Base-by-base conservation (phyloP, 2,329 filamentous ascomycete genomes). In the Gaeumannomyces tritici region DNA sequence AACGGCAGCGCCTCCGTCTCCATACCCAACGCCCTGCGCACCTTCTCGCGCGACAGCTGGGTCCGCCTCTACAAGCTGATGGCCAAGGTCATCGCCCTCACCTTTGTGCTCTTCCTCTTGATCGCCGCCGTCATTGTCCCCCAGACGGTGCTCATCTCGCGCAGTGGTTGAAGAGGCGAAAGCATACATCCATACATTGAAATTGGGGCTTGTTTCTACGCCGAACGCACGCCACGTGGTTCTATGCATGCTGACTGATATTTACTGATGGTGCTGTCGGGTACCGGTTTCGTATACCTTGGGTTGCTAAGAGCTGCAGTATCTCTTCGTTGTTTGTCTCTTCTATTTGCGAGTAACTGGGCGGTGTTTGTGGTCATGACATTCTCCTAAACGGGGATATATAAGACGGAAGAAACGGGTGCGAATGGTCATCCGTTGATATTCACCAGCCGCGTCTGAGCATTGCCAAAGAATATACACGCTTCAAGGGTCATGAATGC, bases 21-120 rank as follows among this genome's bases (percentile, higher is more conserved):
- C 55, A 82, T 93, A 70, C 73, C 83, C 60, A 89, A 93, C 69
- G 92, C 91, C 1, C 93, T 91, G 90, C 82, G 80, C 69, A 90
- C 86, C 47, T 93, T 96, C 73, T 85, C 88, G 72, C 84, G 83
- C 73, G 79, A 85, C 64, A 86, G 90, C 57, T 88, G 91, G 74
- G 79, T 86, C 67, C 85, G 92, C 62, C 81, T 96, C 60, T 74
- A 92, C 70, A 87, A 89, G 75, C 81, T 95, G 35, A 89, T 91
- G 69, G 76, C 81, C 75, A 96, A 96, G 84, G 80, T 88, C 68
- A 79, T 86, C 65, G 73, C 79, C 42, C 79, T 91, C 62, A 73
- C 80, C 59, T 62, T 83, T 21, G 80, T 74, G 4, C 68, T 82
- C 18, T 71, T 76, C 28, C 31, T 83, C 5, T 61, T 84, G 42